These are phyloP conservation scores for Curvularia sp. DNA, from an alignment of 2,329 filamentous ascomycete genomes.

Conservation along the genomic window DNA sequence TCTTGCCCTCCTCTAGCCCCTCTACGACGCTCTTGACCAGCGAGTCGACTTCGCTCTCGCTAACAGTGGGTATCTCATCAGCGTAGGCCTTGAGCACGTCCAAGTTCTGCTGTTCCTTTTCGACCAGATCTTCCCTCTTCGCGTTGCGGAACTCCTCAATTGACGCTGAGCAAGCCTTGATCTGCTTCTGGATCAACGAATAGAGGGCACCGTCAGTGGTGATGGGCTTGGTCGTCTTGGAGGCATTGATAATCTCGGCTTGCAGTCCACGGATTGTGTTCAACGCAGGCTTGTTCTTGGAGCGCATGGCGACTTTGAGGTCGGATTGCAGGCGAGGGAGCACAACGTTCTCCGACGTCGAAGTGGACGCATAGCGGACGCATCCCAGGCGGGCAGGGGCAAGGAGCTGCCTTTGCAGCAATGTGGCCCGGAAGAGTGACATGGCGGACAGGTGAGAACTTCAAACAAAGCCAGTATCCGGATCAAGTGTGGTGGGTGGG, in stretches of 20 bases:
- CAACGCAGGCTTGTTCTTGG: constrained; percentile 65
- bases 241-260: constrained; percentile 74
- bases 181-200: constrained; percentile 69
- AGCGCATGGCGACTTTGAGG: constrained; percentile 57
- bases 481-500: background rate
- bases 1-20: constrained; percentile 58
- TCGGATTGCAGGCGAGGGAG: constrained; percentile 55
- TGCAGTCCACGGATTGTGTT: constrained; percentile 73
- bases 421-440: constrained; percentile 35
- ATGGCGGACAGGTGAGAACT: constrained; percentile 16
- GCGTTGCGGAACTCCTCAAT: constrained; percentile 68
- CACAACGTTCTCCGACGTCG: constrained; percentile 33
- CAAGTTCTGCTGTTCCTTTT: constrained; percentile 73
- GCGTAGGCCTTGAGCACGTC: constrained; percentile 71
- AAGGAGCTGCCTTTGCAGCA: constrained; percentile 25
- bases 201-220: constrained; percentile 73
- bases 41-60: constrained; percentile 64
- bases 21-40: constrained; percentile 62
- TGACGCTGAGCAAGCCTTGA: constrained; percentile 64
- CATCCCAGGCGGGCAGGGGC: constrained; percentile 23
- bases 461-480: background rate
- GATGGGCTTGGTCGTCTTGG: constrained; percentile 75
- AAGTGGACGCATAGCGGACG: constrained; percentile 32
- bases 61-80: constrained; percentile 63
- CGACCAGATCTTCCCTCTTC: constrained; percentile 70